Evolutionary conservation across 116 monocot species (phyloP).

Genomic region (Phalaenopsis hybrid): DNA sequence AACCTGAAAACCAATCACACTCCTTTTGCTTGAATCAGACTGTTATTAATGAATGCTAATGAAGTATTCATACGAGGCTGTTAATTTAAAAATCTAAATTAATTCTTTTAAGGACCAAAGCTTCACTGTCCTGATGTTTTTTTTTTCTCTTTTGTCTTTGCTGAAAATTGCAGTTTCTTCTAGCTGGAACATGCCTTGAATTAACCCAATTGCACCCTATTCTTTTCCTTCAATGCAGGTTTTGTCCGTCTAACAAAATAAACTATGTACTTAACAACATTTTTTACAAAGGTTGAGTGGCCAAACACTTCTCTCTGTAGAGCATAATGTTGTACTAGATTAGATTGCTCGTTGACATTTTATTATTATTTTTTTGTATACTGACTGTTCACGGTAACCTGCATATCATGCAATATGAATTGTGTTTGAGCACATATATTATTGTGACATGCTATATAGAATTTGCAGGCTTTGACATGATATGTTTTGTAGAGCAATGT

Average conservation of each 20-base stretch:
- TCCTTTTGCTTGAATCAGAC: not conserved
- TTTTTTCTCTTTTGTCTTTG: not conserved
- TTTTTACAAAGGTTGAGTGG: not conserved
- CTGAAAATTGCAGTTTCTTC: not conserved
- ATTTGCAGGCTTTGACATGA: no score
- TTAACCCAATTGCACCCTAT: not conserved
- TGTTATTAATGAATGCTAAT: not conserved
- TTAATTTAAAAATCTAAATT: not conserved
- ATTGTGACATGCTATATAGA: no score
- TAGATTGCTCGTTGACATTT: no score
- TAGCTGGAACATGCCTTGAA: not conserved
- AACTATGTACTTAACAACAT: not conserved
- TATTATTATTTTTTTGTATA: no score
- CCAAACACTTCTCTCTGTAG: not conserved
- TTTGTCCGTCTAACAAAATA: not conserved
- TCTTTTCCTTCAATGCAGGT: not conserved
- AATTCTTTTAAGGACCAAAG: not conserved
- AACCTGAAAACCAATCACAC: no score
- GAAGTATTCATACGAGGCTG: not conserved
- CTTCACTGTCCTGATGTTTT: not conserved
- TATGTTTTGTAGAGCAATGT: no score
- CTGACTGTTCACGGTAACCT: no score
- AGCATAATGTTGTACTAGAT: no score
- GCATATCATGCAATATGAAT: no score
- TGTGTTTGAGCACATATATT: no score